Evolutionary conservation across 108 stramenopile genomes (phyloP).

Genomic region (Mayamaea pseudoterrestris): DNA sequence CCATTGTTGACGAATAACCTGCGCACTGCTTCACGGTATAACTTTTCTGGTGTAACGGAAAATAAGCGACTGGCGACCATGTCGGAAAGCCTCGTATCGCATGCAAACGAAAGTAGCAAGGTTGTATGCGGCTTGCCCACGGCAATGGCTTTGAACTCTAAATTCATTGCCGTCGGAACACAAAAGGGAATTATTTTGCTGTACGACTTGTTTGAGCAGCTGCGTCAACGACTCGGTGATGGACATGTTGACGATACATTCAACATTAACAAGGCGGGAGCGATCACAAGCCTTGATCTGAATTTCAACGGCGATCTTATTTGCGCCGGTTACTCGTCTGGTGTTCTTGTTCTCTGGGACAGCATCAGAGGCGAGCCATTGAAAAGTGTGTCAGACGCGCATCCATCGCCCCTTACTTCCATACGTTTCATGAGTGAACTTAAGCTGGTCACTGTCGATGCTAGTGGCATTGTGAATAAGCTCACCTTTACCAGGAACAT

Average conservation of each 20-base stretch:
- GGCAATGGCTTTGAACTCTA: constrained; percentile 59
- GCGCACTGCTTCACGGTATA: constrained; percentile 16
- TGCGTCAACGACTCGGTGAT: constrained; percentile 42
- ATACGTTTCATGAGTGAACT: constrained; percentile 44
- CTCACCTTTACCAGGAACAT: constrained; percentile 57
- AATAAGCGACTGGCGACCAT: constrained; percentile 6
- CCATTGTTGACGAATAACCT: too few relatives aligned
- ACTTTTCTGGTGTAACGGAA: constrained; percentile 43
- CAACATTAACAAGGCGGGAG: constrained; percentile 20
- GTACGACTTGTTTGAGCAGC: constrained; percentile 81
- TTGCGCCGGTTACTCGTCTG: constrained; percentile 59
- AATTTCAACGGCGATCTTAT: constrained; percentile 50
- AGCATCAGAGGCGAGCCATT: constrained; percentile 48
- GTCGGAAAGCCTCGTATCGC: not conserved
- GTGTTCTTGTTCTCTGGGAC: constrained; percentile 76
- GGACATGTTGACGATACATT: constrained; percentile 3
- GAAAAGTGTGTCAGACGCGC: constrained; percentile 29
- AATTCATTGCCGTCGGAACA: constrained; percentile 83
- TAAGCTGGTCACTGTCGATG: constrained; percentile 68
- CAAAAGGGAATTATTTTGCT: constrained; percentile 58
- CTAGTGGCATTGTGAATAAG: constrained; percentile 80
- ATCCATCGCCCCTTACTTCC: constrained; percentile 47
- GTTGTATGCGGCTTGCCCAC: constrained; percentile 46
- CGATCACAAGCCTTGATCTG: constrained; percentile 75
- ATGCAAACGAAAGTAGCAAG: constrained; percentile 4